Evolutionary conservation across 805 yeast genomes (phyloP).

Genomic region (Ogataea corticis): DNA sequence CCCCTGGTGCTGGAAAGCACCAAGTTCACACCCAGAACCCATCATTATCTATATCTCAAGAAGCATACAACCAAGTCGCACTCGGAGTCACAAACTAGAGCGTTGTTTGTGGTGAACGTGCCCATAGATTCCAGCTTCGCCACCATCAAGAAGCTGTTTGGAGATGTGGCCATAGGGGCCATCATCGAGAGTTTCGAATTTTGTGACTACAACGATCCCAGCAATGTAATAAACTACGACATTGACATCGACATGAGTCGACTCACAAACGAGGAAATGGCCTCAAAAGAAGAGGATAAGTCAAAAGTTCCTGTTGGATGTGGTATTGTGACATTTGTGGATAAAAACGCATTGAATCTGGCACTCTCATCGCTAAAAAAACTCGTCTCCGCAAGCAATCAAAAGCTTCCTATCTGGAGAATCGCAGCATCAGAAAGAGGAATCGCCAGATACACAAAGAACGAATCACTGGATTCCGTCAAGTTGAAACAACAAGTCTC

Average conservation of each 20-base stretch:
- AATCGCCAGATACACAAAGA: constrained; percentile 42
- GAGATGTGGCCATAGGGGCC: constrained; percentile 61
- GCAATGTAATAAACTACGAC: constrained; percentile 35
- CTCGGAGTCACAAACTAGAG: constrained; percentile 47
- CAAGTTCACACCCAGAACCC: constrained; percentile 22
- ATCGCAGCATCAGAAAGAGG: constrained; percentile 34
- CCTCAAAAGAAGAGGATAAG: constrained; percentile 32
- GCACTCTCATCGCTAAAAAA: constrained; percentile 66
- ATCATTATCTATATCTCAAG: constrained; percentile 65
- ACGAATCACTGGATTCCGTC: constrained; percentile 48
- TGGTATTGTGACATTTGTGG: constrained; percentile 73
- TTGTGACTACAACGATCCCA: constrained; percentile 35
- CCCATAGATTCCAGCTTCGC: constrained; percentile 62
- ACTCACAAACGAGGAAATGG: constrained; percentile 54
- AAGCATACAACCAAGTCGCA: constrained; percentile 53
- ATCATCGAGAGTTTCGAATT: constrained; percentile 47
- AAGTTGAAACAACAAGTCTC: constrained; percentile 58
- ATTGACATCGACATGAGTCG: constrained; percentile 53
- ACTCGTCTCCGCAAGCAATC: constrained; percentile 30
- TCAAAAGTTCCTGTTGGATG: constrained; percentile 69
- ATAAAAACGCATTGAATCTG: constrained; percentile 61
- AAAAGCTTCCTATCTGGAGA: constrained; percentile 42
- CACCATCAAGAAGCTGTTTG: constrained; percentile 56
- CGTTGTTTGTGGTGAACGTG: constrained; percentile 74
- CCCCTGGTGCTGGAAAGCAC: constrained; percentile 46